Percentiles rank a stretch among this genome's conserved stretches.
These are phyloP conservation scores for Botrytis paeoniae DNA, from an alignment of 2,329 filamentous ascomycete species.

Conservation along the genomic window DNA sequence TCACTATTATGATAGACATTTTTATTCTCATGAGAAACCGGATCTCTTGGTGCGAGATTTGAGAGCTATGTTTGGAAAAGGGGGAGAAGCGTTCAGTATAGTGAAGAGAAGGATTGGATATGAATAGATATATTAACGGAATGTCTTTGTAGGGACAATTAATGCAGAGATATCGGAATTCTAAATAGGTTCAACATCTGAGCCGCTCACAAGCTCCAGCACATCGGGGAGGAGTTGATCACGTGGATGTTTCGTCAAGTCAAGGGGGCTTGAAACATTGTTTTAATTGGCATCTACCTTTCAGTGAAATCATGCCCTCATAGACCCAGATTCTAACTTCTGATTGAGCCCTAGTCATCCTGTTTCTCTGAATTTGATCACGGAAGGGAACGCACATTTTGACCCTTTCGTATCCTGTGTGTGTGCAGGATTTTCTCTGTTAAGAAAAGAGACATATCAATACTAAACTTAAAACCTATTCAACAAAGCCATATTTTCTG, in stretches of 20 bases:
- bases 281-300: neutral
- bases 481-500: neutral
- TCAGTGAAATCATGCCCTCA: neutral
- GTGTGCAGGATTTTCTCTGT: neutral
- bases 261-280: neutral
- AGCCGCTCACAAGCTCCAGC: neutral
- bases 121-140: fast-evolving
- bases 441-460: neutral
- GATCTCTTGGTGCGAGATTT: neutral
- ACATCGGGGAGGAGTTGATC: neutral
- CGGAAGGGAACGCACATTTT: neutral
- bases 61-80: neutral
- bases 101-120: neutral
- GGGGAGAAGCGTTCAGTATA: neutral
- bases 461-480: neutral
- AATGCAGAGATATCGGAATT: neutral
- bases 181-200: neutral
- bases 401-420: neutral
- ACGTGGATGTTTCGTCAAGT: neutral
- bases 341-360: neutral
- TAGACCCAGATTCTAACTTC: neutral
- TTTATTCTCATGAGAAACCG: neutral
- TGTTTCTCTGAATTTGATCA: neutral
- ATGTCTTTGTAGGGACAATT: fast-evolving
- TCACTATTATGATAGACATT: neutral